phyloP scores from a whole-genome alignment of 345 rosid genomes.

The Rhizophora mangle region DNA sequence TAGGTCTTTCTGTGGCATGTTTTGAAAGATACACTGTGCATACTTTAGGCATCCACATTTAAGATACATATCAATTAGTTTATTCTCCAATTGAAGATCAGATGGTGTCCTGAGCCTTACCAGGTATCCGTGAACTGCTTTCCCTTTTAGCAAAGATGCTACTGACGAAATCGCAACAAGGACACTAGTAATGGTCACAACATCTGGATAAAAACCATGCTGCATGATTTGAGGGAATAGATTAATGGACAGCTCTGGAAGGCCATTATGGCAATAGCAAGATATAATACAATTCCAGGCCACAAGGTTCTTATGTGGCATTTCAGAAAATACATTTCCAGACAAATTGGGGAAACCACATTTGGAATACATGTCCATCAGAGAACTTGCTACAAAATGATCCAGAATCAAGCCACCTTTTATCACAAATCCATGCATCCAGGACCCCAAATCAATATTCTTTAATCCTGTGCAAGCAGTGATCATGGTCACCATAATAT shows the following conservation, averaged over 20 bases:
- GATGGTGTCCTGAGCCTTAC: conserved; percentile 38
- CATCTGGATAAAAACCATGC: conserved; percentile 51
- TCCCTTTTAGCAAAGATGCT: conserved; percentile 62
- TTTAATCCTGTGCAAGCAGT: conserved; percentile 54
- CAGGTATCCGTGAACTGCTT: conserved; percentile 60
- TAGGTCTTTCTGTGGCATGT: conserved; percentile 46
- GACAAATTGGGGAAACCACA: conserved; percentile 57
- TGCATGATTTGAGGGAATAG: conserved; percentile 41
- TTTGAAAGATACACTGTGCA: conserved; percentile 47
- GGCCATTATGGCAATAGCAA: conserved; percentile 58
- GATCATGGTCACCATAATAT: conserved; percentile 53
- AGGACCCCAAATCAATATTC: conserved; percentile 41
- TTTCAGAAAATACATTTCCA: conserved; percentile 42
- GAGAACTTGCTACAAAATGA: conserved; percentile 62
- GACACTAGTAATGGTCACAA: conserved; percentile 58
- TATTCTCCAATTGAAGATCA: conserved; percentile 59
- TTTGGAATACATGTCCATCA: conserved; percentile 77
- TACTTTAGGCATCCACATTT: conserved; percentile 67
- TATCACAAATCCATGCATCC: conserved; percentile 50
- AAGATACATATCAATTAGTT: conserved; percentile 75
- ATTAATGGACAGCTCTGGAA: conserved; percentile 52
- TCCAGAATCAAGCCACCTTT: conserved; percentile 51
- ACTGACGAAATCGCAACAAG: conserved; percentile 65
- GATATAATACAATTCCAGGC: conserved; percentile 78
- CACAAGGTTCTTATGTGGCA: conserved; percentile 54